Evolutionary conservation across 192 early-diverging fungal genomes (phyloP), one percentile per base, ranked within the genome.

Genomic region (Dissophora globulifera): DNA sequence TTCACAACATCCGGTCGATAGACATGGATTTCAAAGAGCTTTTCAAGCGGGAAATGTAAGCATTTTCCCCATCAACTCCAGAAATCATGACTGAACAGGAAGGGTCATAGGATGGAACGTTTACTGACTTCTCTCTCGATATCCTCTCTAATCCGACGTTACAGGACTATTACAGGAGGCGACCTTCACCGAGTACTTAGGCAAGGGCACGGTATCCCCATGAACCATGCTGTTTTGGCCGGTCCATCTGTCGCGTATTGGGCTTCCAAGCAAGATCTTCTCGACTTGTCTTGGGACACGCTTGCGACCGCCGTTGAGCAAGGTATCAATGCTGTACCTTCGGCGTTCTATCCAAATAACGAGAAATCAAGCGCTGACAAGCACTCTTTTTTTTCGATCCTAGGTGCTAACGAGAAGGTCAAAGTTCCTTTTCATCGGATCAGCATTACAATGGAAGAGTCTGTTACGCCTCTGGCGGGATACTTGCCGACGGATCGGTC

Each of bases 161-260:
- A n/a, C 22, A 70, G 67, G 67, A 27, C 16, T 1, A 26, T 78
- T 2, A 56, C 64, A 41, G 55, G 46, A n/a, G 26, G 61, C 1
- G 60, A 79, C 41, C 42, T 79, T 4, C 53, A 61, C 17, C 59
- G 32, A 5, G 63, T 72, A 8, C 49, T 80, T 17, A 67, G 48
- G 16, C 46, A 56, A 26, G 79, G 79, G 17, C 79, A 80, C 19
- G 79, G 79, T 16, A 62, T 80, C 17, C 79, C 79, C 11, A 57
- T 80, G 48, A 67, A 52, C 1, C 79, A 80, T 31, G 61, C 58
- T 9, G 59, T 67, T 4, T 65, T 58, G 26, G 64, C 79, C 41
- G 79, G 79, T 38, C 69, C 69, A 23, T 72, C 67, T 15, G 53
- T 80, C 11, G 69, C 79, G 0, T 80, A 80, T 31, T 80, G 79